Evolutionary conservation across 257 asterid species (phyloP).

Genomic region (Solanum clarkiae): DNA sequence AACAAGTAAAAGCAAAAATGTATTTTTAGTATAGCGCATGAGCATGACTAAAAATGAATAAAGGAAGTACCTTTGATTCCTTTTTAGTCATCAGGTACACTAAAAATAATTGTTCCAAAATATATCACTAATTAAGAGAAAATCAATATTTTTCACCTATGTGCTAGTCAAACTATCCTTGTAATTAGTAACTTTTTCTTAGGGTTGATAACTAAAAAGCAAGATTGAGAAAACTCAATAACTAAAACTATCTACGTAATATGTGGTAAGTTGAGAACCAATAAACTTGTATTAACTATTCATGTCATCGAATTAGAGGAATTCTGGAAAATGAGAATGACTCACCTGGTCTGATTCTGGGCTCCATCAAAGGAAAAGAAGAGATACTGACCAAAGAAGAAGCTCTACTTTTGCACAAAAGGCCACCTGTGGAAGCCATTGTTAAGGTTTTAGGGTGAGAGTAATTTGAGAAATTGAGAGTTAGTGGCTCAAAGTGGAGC

Average conservation of each 20-base stretch:
- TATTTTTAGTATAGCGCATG: no score
- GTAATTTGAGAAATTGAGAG: neutral
- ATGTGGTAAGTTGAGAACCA: neutral
- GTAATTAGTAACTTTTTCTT: no score
- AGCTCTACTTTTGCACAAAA: slow-evolving; percentile 16
- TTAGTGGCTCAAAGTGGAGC: neutral
- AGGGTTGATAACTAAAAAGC: no score
- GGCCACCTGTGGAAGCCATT: slow-evolving; percentile 32
- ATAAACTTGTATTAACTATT: neutral
- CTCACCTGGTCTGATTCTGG: slow-evolving; percentile 2
- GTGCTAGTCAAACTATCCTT: no score
- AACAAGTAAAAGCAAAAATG: no score
- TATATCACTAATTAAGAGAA: no score
- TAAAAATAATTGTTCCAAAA: no score
- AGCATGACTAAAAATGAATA: no score
- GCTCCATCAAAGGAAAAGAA: slow-evolving; percentile 18
- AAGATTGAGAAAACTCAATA: neutral
- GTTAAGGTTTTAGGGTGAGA: neutral
- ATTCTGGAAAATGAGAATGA: slow-evolving; percentile 4
- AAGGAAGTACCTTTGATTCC: no score
- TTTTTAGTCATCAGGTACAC: no score
- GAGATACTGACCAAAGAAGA: slow-evolving; percentile 20
- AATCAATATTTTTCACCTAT: no score
- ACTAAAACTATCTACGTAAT: neutral
- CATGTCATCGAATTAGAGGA: neutral